Evolutionary conservation across 163 green algal genomes (phyloP), one percentile per base, ranked within the genome.

Genomic region (Chlamydomonas reinhardtii): DNA sequence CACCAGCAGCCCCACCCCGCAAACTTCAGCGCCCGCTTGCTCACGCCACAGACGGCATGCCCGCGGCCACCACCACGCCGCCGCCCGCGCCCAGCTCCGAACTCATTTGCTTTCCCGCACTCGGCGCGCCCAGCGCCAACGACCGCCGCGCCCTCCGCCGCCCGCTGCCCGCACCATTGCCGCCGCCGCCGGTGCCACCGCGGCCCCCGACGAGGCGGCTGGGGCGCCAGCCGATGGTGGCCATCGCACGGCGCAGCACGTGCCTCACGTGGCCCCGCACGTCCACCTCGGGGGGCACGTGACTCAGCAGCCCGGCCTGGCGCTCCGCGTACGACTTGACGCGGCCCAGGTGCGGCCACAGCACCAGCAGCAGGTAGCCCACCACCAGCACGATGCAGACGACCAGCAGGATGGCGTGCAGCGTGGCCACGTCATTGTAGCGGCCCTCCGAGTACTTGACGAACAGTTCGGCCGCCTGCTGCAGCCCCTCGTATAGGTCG

Each of bases 401-500:
- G 12, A 83, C 35, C 20, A 88, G 73, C 64, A 88, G 24, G 31
- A 77, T 17, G 34, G 75, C 61, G 35, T 88, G 73, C 29, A 83
- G 12, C 34, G 66, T 22, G 34, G 56, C n/a, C n/a, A 87, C 62
- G 19, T 59, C 34, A 0, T 69, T 61, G 62, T 88, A 88, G 48
- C 48, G 48, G 48, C 48, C 19, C 48, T 56, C 48, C 48, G 66
- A 73, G n/a, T 39, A 71, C 52, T 73, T 31, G 31, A 85, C 54
- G 54, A 80, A 82, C 27, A 89, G 61, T n/a, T 84, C 16, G 37
- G 82, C 87, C 29, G 74, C 81, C 29, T 32, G 59, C 52, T 74
- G 32, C 70, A 91, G 83, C 69, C 87, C 87, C 1, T 91, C 83
- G 43, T 87, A 84, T 27, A 91, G 52, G 77, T 91, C 87, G 43